These are phyloP conservation scores for Penicillium sp. DNA, from an alignment of 2,329 filamentous ascomycete genomes.

Conservation along the genomic window DNA sequence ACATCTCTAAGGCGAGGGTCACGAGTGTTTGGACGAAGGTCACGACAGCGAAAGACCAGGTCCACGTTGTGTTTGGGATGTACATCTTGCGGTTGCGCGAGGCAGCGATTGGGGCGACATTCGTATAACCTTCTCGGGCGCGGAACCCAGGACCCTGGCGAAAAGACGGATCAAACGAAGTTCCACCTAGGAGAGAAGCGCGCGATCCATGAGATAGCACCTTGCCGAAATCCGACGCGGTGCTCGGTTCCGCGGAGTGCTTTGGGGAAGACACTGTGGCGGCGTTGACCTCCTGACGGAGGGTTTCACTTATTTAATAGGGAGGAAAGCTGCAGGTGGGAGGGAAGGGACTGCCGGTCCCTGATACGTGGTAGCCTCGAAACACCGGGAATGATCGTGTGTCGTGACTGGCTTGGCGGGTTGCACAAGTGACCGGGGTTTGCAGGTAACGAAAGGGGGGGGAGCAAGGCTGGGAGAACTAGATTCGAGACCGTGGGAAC, in stretches of 20 bases:
- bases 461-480: neutral
- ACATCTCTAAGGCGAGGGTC: constrained; percentile 84
- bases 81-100: constrained; percentile 59
- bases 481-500: neutral
- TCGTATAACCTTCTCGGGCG: constrained; percentile 52
- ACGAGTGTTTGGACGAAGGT: constrained; percentile 75
- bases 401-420: constrained; percentile 11
- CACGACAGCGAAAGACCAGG: constrained; percentile 77
- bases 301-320: constrained; percentile 16
- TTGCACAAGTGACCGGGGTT: constrained; percentile 2
- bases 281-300: constrained; percentile 33
- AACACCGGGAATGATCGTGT: constrained; percentile 16
- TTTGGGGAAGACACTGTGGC: constrained; percentile 34
- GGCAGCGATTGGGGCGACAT: constrained; percentile 31
- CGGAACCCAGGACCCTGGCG: constrained; percentile 52
- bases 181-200: constrained; percentile 61
- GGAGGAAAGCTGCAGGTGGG: neutral
- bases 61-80: constrained; percentile 81
- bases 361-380: constrained; percentile 13
- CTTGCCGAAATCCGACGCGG: constrained; percentile 48
- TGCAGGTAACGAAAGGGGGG: neutral
- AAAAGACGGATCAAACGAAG: constrained; percentile 54
- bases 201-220: constrained; percentile 58
- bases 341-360: neutral
- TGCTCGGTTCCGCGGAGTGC: constrained; percentile 32